Evolutionary conservation across 1,284 basidiomycete genomes (phyloP), one percentile per base, ranked within the genome.

Genomic region (Austroboletus niveus): DNA sequence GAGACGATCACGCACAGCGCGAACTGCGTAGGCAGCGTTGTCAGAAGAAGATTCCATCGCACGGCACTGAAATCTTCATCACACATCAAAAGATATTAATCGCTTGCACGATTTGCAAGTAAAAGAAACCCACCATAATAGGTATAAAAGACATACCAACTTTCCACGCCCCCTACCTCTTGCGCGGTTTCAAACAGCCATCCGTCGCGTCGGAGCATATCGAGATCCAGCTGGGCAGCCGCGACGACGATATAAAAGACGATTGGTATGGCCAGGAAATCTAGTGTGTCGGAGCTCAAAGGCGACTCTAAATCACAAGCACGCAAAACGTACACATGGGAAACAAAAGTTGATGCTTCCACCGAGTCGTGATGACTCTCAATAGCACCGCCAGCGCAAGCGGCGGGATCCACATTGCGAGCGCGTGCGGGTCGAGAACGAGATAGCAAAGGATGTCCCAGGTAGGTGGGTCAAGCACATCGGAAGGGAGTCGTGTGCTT

Each of bases 271-370:
- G 82, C 63, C 45, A 97, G 73, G 72, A 98, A 98, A 73, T 92
- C 88, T 89, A 54, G 17, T 4, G 10, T 9, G 34, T 11, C 15
- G 9, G 15, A 20, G n/a, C 36, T 38, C 36, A 20, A 9, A 20
- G 36, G 12, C 12, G 11, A 3, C 11, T 15, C 36, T 6, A 17
- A 38, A 20, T 17, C 6, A 20, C 36, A 38, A 20, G 29, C 8
- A 22, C 7, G 15, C 2, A 24, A 40, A 20, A 79, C 86, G 63
- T 55, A 89, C 88, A 99, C 20, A 85, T 72, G 1, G 96, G 96
- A 66, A 98, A 95, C 59, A 98, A 80, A 49, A 98, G 81, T 60
- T 97, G 94, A 68, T 98, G 92, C 50, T 89, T 82, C 71, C 79
- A 92, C 52, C 78, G 81, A 47, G 85, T 76, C 0, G 93, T 97